Conservation (phyloP, 192 early-diverging fungal species). For the Umbelopsis sp. region DNA sequence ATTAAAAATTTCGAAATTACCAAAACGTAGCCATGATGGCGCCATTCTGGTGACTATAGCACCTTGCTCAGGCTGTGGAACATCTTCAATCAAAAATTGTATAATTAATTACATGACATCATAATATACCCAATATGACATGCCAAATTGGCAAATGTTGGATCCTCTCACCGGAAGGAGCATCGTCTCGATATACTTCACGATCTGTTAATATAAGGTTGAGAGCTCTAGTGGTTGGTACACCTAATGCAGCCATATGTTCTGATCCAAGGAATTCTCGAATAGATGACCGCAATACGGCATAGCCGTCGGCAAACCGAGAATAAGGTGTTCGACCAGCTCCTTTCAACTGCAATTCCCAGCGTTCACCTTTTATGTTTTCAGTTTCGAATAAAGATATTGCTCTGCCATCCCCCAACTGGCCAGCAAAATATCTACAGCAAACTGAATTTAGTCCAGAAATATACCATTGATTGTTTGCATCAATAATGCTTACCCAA, state of each 20-base stretch:
- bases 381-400: constrained; percentile 69
- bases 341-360: constrained; percentile 88
- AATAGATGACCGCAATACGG: constrained; percentile 84
- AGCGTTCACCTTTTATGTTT: constrained; percentile 37
- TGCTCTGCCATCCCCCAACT: constrained; percentile 88
- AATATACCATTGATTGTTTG: background rate
- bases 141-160: background rate
- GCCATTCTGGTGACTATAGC: constrained; percentile 78
- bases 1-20: constrained; percentile 85
- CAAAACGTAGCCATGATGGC: constrained; percentile 85
- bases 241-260: constrained; percentile 69
- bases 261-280: constrained; percentile 83
- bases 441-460: background rate
- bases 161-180: constrained; percentile 12
- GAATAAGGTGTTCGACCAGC: constrained; percentile 87
- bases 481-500: constrained; percentile 39
- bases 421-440: constrained; percentile 59
- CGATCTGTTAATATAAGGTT: constrained; percentile 65
- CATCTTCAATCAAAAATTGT: background rate
- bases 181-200: constrained; percentile 65
- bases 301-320: constrained; percentile 84
- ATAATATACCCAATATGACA: background rate
- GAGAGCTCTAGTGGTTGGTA: constrained; percentile 80
- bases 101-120: background rate
- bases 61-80: constrained; percentile 58